phyloP scores from a whole-genome alignment of 2,329 filamentous ascomycete genomes.

The Scopulariopsis brevicaulis region DNA sequence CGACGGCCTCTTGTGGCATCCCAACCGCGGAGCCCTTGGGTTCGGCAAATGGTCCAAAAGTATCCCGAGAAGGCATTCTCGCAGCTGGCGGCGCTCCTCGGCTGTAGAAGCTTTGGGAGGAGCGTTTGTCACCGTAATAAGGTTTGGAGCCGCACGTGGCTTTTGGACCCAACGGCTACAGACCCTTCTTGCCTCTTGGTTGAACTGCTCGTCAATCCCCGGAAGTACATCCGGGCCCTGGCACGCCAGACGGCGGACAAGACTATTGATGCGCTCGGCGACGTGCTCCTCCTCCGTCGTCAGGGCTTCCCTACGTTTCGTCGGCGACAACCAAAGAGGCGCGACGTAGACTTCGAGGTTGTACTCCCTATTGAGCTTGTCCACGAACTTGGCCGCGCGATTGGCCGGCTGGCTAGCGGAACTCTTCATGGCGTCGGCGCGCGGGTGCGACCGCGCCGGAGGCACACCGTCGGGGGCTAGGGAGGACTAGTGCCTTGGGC shows the following conservation, averaged over 20 bases:
- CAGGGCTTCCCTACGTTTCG: background rate
- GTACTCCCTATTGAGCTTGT: background rate
- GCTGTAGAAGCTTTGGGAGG: slow-evolving; percentile 11
- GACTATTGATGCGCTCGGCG: slow-evolving; percentile 11
- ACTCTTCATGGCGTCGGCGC: background rate
- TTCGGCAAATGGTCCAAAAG: background rate
- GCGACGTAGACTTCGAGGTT: background rate
- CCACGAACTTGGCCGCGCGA: background rate
- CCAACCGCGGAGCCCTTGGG: background rate
- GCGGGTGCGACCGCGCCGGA: background rate
- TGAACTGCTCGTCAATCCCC: slow-evolving; percentile 12
- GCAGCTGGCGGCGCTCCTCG: slow-evolving; percentile 13
- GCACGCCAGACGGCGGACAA: slow-evolving; percentile 12
- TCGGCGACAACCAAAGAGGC: background rate
- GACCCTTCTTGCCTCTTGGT: slow-evolving; percentile 3
- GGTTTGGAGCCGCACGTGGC: slow-evolving; percentile 11
- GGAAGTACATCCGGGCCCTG: slow-evolving; percentile 9
- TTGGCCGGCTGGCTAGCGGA: background rate
- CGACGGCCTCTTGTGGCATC: background rate
- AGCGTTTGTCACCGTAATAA: slow-evolving; percentile 9
- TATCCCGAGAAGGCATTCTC: slow-evolving; percentile 12
- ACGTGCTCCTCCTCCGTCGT: background rate
- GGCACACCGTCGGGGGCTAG: background rate
- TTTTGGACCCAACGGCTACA: slow-evolving; percentile 9
- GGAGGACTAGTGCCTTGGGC: background rate